Base-by-base conservation (phyloP, 2,329 filamentous ascomycete species). In the Penicillium sclerotigenum region DNA sequence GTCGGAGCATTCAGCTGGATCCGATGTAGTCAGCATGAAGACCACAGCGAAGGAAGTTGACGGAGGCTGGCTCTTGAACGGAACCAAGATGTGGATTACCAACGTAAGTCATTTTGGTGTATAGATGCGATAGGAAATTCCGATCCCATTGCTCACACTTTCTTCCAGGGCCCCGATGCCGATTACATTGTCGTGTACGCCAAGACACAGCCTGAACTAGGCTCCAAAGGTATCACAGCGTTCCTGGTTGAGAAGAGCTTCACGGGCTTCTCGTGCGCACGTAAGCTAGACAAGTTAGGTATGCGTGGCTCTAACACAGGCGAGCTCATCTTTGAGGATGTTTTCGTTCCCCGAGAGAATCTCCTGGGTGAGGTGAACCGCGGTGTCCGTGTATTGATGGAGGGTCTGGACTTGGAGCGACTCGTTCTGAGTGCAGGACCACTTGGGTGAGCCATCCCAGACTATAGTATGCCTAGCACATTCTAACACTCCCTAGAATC, bases 21-120 rank as follows among this genome's bases (percentile, higher is more conserved):
- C 88, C 64, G 93, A 99, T 75, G 93, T 99, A 4, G 92, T 99
- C 28, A 90, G 88, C 75, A 97, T 97, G 93, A 90, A 92, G 72
- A 95, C 87, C 42, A 87, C 84, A 3, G 93, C 92, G 0, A 88
- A 85, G 71, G 81, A 84, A 61, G 89, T 90, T 11, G 89, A 94
- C 66, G 92, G 91, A 34, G 93, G 93, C 28, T 97, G 89, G 73
- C 60, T 92, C 20, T 79, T 99, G 53, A 91, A 92, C 68, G 93
- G 92, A 31, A 90, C 87, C 58, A 97, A 99, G 81, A 97, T 97
- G 93, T 99, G 93, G 93, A 99, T 99, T 72, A 99, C 93, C 59
- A 99, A 99, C 75, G 90, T 83, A 64, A 41, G 74, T 66, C 18
- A n/a, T 14, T 28, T 28, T 16, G 11, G 4, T 20, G 6, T 8